phyloP scores from a whole-genome alignment of 306 rosid genomes.

The Benincasa hispida region DNA sequence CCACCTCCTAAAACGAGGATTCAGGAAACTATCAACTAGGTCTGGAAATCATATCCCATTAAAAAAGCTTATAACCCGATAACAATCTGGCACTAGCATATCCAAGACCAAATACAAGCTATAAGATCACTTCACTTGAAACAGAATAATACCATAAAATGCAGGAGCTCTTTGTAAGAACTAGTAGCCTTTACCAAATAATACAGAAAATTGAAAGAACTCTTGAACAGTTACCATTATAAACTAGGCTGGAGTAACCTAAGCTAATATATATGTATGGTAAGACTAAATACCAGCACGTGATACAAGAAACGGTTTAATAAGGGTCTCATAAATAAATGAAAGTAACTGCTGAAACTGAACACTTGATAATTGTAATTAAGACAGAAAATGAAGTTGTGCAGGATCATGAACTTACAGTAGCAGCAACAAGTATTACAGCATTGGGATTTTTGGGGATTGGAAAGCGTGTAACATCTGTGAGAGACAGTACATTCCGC shows the following conservation, averaged over 20 bases:
- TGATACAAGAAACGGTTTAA: background rate
- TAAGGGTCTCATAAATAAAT: background rate
- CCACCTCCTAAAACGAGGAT: background rate
- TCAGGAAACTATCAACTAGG: background rate
- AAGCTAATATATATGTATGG: no score
- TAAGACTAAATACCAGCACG: background rate
- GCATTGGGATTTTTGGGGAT: constrained; percentile 72
- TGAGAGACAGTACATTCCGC: constrained; percentile 83
- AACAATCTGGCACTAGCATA: background rate
- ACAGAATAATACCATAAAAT: background rate
- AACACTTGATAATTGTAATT: background rate
- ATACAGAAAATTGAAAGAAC: background rate
- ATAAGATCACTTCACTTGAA: background rate
- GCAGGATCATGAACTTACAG: constrained; percentile 50
- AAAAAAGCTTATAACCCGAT: background rate
- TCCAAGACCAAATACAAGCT: background rate
- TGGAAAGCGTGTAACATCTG: constrained; percentile 98
- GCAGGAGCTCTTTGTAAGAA: background rate
- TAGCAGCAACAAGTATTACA: constrained; percentile 85
- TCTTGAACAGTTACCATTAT: background rate
- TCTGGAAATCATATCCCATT: background rate
- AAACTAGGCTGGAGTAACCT: background rate
- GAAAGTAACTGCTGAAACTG: background rate
- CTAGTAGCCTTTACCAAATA: background rate
- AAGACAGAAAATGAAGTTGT: background rate